phyloP scores from a whole-genome alignment of 1,139 yeast species.

The Pichia norvegensis region DNA sequence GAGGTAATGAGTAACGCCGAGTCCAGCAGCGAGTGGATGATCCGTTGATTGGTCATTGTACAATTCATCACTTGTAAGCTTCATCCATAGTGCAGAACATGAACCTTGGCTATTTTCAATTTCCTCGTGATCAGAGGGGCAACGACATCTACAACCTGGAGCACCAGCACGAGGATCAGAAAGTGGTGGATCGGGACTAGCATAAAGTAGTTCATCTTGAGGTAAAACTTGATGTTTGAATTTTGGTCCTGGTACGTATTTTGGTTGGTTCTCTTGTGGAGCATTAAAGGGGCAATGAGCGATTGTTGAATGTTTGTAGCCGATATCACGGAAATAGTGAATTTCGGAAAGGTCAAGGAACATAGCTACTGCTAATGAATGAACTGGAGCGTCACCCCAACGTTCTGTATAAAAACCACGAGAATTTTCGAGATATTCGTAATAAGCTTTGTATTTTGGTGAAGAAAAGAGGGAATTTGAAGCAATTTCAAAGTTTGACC shows the following conservation, averaged over 20 bases:
- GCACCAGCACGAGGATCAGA: conserved; percentile 34
- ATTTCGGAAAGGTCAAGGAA: conserved; percentile 57
- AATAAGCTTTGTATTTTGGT: conserved; percentile 54
- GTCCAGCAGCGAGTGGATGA: conserved; percentile 2
- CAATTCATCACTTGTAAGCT: conserved; percentile 33
- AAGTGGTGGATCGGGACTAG: conserved; percentile 35
- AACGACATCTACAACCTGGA: conserved; percentile 79
- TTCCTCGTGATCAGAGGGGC: conserved; percentile 50
- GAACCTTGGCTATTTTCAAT: conserved; percentile 48
- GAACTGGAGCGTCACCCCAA: conserved; percentile 97
- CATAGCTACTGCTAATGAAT: conserved; percentile 75
- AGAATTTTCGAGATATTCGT: conserved; percentile 53
- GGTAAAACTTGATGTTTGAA: conserved; percentile 22
- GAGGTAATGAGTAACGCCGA: conserved; percentile 23
- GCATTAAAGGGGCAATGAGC: conserved; percentile 80
- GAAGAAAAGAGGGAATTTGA: conserved; percentile 64
- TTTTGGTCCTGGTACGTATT: conserved; percentile 32
- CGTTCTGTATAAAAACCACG: conserved; percentile 84
- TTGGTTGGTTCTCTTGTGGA: conserved; percentile 35
- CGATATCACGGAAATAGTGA: conserved; percentile 87
- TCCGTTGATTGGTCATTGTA: conserved; percentile 3
- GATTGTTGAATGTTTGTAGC: conserved; percentile 70
- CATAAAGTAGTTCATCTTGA: conserved; percentile 33
- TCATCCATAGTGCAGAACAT: conserved; percentile 54
- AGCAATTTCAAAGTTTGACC: conserved; percentile 94